Percentiles rank a stretch among this genome's conserved stretches.
These are phyloP conservation scores for Melanomma pulvis-pyrius DNA, from an alignment of 495 filamentous ascomycete genomes.

Conservation along the genomic window DNA sequence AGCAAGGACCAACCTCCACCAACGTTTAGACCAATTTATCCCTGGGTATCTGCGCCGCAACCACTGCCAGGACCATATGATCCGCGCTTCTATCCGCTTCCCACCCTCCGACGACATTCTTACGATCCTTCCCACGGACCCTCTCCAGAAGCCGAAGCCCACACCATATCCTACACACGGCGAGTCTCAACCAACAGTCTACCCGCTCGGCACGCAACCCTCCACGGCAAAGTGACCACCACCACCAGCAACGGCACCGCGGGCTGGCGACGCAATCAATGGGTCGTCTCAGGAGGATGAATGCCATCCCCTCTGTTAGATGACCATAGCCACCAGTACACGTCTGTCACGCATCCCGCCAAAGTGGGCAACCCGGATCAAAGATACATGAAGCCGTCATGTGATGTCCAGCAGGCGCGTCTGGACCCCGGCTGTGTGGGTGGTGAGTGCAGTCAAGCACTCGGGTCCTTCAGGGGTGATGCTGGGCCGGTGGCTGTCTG, in stretches of 20 bases:
- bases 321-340: conserved; percentile 1
- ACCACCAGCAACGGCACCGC: conserved; percentile 10
- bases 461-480: background rate
- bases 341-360: background rate
- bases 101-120: conserved; percentile 34
- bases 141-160: background rate
- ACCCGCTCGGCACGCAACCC: conserved; percentile 9
- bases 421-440: background rate
- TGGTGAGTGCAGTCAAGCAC: background rate
- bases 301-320: background rate
- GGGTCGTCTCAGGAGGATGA: conserved; percentile 31
- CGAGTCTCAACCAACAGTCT: conserved; percentile 38
- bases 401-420: conserved; percentile 2
- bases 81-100: conserved; percentile 31
- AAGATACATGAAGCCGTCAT: conserved; percentile 1
- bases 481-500: conserved; percentile 27
- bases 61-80: conserved; percentile 35
- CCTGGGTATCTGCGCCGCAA: conserved; percentile 29
- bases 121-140: conserved; percentile 4
- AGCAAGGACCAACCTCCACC: conserved; percentile 16
- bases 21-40: conserved; percentile 31
- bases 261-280: conserved; percentile 35
- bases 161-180: conserved; percentile 30
- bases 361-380: background rate
- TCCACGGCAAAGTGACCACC: conserved; percentile 32